phyloP scores from a whole-genome alignment of 2,329 filamentous ascomycete species.

The Exophiala sp. region DNA sequence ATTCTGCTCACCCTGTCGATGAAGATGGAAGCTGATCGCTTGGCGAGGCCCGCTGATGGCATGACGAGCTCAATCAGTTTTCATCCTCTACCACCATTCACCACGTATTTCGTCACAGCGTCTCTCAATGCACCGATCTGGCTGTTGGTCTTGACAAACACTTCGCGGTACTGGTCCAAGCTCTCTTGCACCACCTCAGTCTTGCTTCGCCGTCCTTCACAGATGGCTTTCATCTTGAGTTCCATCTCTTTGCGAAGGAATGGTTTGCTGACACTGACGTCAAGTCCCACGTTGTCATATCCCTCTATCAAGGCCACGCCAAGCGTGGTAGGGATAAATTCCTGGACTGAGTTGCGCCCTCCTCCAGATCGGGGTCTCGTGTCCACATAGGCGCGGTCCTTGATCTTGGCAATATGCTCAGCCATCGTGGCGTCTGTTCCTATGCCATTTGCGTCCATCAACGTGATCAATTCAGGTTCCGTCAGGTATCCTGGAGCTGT shows the following conservation, averaged over 20 bases:
- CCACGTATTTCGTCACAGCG: constrained; percentile 57
- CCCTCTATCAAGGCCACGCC: constrained; percentile 90
- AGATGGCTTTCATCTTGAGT: constrained; percentile 92
- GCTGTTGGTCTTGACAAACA: constrained; percentile 77
- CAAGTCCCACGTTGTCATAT: constrained; percentile 90
- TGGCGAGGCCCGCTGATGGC: too few relatives aligned
- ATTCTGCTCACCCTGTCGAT: too few relatives aligned
- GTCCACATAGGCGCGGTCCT: constrained; percentile 80
- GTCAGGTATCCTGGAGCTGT: constrained; percentile 80
- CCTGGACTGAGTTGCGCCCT: constrained; percentile 58
- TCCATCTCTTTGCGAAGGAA: constrained; percentile 99
- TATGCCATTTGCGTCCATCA: constrained; percentile 99
- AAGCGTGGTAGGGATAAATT: constrained; percentile 89
- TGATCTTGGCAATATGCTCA: constrained; percentile 94
- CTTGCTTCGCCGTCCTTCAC: constrained; percentile 75
- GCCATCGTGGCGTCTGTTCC: constrained; percentile 99
- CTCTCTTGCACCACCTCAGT: constrained; percentile 76
- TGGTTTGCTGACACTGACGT: constrained; percentile 89
- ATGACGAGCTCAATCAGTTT: background rate
- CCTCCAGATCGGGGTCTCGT: constrained; percentile 54
- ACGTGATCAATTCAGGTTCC: constrained; percentile 87
- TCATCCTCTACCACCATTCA: constrained; percentile 33
- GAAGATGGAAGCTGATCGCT: too few relatives aligned
- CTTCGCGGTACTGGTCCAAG: constrained; percentile 78
- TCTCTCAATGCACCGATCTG: constrained; percentile 63